phyloP scores from a whole-genome alignment of 2,329 filamentous ascomycete genomes.

The Hypoxylon sp. region DNA sequence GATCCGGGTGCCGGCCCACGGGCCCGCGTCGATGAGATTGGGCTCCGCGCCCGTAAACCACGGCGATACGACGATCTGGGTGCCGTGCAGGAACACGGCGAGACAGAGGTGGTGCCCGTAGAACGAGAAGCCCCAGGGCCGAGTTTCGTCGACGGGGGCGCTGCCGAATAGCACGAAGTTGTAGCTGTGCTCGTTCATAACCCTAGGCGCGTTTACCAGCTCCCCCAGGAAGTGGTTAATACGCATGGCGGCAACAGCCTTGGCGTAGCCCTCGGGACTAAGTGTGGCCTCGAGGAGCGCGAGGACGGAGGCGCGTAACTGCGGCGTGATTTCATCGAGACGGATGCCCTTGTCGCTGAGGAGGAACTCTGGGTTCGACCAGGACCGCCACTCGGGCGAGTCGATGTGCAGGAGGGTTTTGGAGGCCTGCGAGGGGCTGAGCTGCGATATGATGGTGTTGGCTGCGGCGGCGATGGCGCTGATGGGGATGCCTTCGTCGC shows the following conservation, averaged over 20 bases:
- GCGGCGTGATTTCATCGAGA: conserved; percentile 70
- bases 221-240: conserved; percentile 83
- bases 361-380: conserved; percentile 81
- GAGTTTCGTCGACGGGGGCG: conserved; percentile 60
- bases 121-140: conserved; percentile 80
- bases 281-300: conserved; percentile 70
- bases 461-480: conserved; percentile 68
- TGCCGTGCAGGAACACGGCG: conserved; percentile 75
- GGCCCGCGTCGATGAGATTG: conserved; percentile 78
- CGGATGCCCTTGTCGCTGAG: conserved; percentile 78
- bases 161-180: conserved; percentile 80
- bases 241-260: conserved; percentile 78
- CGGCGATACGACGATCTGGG: conserved; percentile 77
- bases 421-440: conserved; percentile 65
- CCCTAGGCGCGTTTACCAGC: conserved; percentile 70
- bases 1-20: conserved; percentile 74
- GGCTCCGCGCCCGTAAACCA: conserved; percentile 87
- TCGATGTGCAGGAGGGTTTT: conserved; percentile 73
- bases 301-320: conserved; percentile 66
- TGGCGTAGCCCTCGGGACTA: conserved; percentile 78
- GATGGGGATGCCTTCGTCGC: conserved; percentile 76
- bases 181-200: conserved; percentile 83
- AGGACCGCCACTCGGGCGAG: conserved; percentile 78
- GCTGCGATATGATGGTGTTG: conserved; percentile 60
- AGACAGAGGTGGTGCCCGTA: conserved; percentile 87